Evolutionary conservation across 2,329 filamentous ascomycete species (phyloP), one percentile per base, ranked within the genome.

Genomic region (Chaetomium strumarium): DNA sequence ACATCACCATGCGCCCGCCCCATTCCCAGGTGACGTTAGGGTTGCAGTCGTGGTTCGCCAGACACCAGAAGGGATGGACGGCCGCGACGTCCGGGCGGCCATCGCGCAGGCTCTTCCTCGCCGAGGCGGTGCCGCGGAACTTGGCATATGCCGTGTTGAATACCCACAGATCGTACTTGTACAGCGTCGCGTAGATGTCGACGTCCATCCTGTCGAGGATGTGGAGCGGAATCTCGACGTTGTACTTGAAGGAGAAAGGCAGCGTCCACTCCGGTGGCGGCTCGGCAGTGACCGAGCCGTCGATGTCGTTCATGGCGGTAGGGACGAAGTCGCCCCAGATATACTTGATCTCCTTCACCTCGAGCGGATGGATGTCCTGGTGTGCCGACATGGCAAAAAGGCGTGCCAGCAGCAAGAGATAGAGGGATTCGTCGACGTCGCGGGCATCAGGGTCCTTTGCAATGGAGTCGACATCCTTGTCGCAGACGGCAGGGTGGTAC

Each of bases 1-100:
- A 81, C 55, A 93, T 80, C 34, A 81, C 79, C 78, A 93, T 91
- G 48, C 78, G 79, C 1, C 87, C 88, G 29, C 86, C 84, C 89
- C 91, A 96, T 64, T 95, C 88, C 93, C 93, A 99, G 3, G 81
- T 81, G 37, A 97, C 90, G 67, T 96, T 96, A 9, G 93, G 93
- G 66, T 96, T 84, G 70, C 93, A 99, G 67, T 90, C 90, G 67
- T 99, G 93, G 64, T 99, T 99, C 29, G 92, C 91, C 30, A 97
- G 76, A 70, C 91, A 97, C 90, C 93, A 99, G 61, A 95, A 83
- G 2, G 92, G 90, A 70, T 97, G 91, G 29, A 97, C 91, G 29
- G 92, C 92, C 29, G 89, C 90, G 5, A 96, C 86, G 63, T 97
- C 93, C 0, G 93, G 92, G 10, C 88, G 82, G 3, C 90, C 88